A percentile compares a stretch with the other conserved stretches of the same genome.
These are phyloP conservation scores for Thymus mandschuricus DNA, from an alignment of 257 asterid species.

Conservation along the genomic window DNA sequence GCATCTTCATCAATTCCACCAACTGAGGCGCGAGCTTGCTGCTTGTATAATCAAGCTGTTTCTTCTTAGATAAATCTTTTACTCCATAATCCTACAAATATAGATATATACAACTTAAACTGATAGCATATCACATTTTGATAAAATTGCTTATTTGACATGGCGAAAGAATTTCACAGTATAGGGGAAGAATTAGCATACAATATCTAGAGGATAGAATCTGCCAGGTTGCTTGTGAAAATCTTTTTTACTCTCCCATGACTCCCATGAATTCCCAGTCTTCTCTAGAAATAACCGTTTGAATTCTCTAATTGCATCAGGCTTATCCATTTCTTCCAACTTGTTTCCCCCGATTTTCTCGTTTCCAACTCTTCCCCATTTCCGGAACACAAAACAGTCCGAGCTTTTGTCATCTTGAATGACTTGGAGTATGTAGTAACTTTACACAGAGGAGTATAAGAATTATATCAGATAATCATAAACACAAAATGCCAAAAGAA, in stretches of 20 bases:
- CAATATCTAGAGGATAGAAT: constrained; percentile 90
- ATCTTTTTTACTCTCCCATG: constrained; percentile 67
- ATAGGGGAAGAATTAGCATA: constrained; percentile 38
- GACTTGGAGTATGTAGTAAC: constrained; percentile 91
- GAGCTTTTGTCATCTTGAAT: constrained; percentile 93
- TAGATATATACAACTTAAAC: constrained; percentile 23
- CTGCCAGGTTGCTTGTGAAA: constrained; percentile 92
- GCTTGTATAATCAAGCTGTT: constrained; percentile 54
- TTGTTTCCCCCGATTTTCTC: constrained; percentile 87
- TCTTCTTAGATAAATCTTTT: constrained; percentile 59
- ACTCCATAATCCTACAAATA: constrained; percentile 88
- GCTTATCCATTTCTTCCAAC: constrained; percentile 63
- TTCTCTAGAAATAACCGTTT: constrained; percentile 84
- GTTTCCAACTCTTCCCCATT: constrained; percentile 98
- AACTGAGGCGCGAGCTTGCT: constrained; percentile 77
- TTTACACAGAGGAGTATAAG: constrained; percentile 40
- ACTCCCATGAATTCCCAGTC: constrained; percentile 92
- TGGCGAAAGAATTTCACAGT: constrained; percentile 12
- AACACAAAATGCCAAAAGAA: constrained; percentile 19
- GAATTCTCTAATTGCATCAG: constrained; percentile 74
- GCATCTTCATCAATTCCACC: constrained; percentile 86
- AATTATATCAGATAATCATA: constrained; percentile 17
- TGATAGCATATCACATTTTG: constrained; percentile 20
- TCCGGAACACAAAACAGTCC: constrained; percentile 82
- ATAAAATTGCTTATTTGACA: background rate